Conservation (phyloP, 768 basidiomycete genomes). For the Podaxis sp. region DNA sequence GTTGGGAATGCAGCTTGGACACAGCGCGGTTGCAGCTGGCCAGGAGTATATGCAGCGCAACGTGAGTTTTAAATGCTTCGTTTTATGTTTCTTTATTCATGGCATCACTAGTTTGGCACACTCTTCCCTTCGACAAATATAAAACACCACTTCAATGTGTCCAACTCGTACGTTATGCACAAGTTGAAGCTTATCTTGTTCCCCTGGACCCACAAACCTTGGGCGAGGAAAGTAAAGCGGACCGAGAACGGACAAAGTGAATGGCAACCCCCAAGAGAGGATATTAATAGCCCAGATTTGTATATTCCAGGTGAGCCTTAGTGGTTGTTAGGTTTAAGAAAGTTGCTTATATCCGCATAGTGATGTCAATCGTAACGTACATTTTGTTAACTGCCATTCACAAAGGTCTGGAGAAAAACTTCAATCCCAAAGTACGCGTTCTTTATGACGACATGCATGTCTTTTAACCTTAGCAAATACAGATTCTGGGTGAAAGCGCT, state of each 20-base stretch:
- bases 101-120: conserved; percentile 60
- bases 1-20: conserved; percentile 94
- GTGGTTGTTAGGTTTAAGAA: neutral
- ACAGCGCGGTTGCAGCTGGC: conserved; percentile 86
- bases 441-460: neutral
- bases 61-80: conserved; percentile 39
- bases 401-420: conserved; percentile 76
- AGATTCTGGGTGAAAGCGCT: conserved; percentile 80
- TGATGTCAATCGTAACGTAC: conserved; percentile 96
- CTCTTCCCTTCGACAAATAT: conserved; percentile 72
- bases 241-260: conserved; percentile 66
- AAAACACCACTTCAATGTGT: conserved; percentile 94
- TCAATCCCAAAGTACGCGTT: conserved; percentile 62
- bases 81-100: conserved; percentile 2
- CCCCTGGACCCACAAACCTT: conserved; percentile 90
- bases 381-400: conserved; percentile 84
- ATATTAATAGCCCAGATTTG: conserved; percentile 93
- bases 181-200: conserved; percentile 89
- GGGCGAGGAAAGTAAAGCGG: conserved; percentile 66
- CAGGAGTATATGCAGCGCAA: conserved; percentile 96
- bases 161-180: conserved; percentile 89
- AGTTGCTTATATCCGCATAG: conserved; percentile 30
- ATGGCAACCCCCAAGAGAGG: conserved; percentile 87
- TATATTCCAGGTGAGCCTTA: conserved; percentile 78
- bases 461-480: neutral